Evolutionary conservation across 164 flowering plant genomes (phyloP).

Genomic region (Vitis rupestris): DNA sequence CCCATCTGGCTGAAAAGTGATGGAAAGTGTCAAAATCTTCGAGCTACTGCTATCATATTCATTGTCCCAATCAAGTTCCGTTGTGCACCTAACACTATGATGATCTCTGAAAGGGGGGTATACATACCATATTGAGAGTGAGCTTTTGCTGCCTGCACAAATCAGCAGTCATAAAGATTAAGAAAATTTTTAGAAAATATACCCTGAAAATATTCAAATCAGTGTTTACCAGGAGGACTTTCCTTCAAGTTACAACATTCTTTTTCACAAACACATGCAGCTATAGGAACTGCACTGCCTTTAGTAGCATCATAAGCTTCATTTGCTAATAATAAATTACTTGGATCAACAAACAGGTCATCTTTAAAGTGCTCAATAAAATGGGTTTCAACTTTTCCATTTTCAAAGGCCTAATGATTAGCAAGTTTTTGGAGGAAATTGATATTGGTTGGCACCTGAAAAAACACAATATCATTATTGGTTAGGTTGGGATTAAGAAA

Average conservation of each 20-base stretch:
- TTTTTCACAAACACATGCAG: slow-evolving; percentile 72
- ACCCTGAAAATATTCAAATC: slow-evolving; percentile 2
- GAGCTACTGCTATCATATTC: no score
- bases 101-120: no score
- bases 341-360: slow-evolving; percentile 69
- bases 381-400: slow-evolving; percentile 88
- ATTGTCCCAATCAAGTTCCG: no score
- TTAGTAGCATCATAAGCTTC: slow-evolving; percentile 46
- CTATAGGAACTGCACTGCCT: slow-evolving; percentile 59
- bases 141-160: slow-evolving; percentile 38
- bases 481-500: background rate
- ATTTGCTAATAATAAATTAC: slow-evolving; percentile 28
- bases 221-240: slow-evolving; percentile 43
- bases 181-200: slow-evolving; percentile 1
- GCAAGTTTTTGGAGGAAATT: slow-evolving; percentile 75
- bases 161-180: slow-evolving; percentile 6
- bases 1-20: no score
- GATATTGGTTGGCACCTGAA: slow-evolving; percentile 94
- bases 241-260: slow-evolving; percentile 40
- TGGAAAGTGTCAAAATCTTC: no score
- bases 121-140: no score
- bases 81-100: no score
- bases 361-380: slow-evolving; percentile 77
- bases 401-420: slow-evolving; percentile 75
- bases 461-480: slow-evolving; percentile 1